Percentiles rank a stretch among this genome's conserved stretches.
phyloP scores from a whole-genome alignment of 805 yeast genomes.

The Clavispora vitiphila region DNA sequence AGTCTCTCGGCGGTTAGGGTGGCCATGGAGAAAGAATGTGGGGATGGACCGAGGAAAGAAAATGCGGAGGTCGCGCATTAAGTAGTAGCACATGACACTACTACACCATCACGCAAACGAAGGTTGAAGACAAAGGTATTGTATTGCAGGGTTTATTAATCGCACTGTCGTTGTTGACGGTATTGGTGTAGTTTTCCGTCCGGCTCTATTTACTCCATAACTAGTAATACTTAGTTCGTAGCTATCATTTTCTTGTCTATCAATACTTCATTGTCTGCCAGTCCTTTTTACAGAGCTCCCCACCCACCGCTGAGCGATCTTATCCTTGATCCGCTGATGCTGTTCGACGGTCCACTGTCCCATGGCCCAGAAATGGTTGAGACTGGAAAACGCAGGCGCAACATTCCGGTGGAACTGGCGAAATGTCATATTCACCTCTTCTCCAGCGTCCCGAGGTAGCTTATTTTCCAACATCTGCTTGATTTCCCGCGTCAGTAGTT shows the following conservation, averaged over 20 bases:
- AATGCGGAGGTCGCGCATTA: neutral
- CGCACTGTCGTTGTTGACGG: too few relatives aligned
- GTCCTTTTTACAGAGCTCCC: constrained; percentile 11
- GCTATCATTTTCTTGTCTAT: too few relatives aligned
- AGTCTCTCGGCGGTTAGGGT: constrained; percentile 51
- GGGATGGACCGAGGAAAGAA: constrained; percentile 1
- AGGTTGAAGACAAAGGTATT: too few relatives aligned
- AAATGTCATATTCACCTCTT: constrained; percentile 17
- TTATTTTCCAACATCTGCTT: constrained; percentile 5
- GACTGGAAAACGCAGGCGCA: constrained; percentile 20
- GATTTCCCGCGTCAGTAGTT: constrained; percentile 5
- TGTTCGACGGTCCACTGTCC: constrained; percentile 51
- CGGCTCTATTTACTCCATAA: too few relatives aligned
- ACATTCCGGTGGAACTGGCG: constrained; percentile 18
- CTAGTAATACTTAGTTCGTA: too few relatives aligned
- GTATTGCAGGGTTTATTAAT: too few relatives aligned
- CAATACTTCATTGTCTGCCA: too few relatives aligned
- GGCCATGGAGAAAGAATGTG: constrained; percentile 8
- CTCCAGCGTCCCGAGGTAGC: constrained; percentile 23
- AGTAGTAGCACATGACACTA: neutral
- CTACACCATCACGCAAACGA: too few relatives aligned
- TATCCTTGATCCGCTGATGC: constrained; percentile 46
- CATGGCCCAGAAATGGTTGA: constrained; percentile 63
- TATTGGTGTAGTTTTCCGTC: too few relatives aligned
- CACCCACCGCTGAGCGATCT: constrained; percentile 54